A percentile compares a stretch with the other conserved stretches of the same genome.
These are phyloP conservation scores for Fremontodendron californicum DNA, from an alignment of 345 rosid genomes.

Conservation along the genomic window DNA sequence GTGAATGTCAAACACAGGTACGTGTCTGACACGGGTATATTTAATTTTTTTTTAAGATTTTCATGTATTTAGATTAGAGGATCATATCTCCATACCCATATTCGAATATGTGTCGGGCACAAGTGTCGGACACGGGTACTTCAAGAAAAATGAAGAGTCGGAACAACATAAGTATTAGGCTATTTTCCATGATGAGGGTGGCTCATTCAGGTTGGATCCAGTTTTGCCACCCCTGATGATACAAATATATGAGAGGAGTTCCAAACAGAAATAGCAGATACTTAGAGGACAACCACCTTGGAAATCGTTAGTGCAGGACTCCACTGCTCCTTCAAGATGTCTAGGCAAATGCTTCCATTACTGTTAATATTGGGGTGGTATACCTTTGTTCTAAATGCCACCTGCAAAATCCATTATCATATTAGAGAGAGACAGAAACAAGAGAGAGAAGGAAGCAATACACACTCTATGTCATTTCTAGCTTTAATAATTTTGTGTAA, in stretches of 20 bases:
- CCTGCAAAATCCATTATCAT: conserved; percentile 36
- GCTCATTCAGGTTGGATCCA: neutral
- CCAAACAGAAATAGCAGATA: neutral
- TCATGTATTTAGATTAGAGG: too few relatives aligned
- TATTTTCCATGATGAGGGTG: neutral
- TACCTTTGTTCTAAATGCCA: conserved; percentile 91
- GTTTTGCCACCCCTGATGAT: neutral
- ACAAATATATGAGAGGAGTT: neutral
- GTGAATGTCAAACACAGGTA: too few relatives aligned
- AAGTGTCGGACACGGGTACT: too few relatives aligned
- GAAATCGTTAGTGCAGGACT: conserved; percentile 95
- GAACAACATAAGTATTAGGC: too few relatives aligned
- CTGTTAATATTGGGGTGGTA: conserved; percentile 92
- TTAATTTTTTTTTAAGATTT: too few relatives aligned
- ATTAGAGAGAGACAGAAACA: neutral
- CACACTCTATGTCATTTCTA: neutral
- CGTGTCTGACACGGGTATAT: too few relatives aligned
- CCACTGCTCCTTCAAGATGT: conserved; percentile 98
- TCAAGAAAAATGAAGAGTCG: too few relatives aligned
- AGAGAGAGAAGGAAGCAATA: neutral
- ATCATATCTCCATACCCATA: too few relatives aligned
- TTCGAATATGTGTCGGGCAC: too few relatives aligned
- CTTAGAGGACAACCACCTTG: conserved; percentile 45
- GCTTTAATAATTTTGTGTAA: neutral
- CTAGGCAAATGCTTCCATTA: conserved; percentile 95